These are phyloP conservation scores for Magnaporthales sp. DNA, from an alignment of 2,329 filamentous ascomycete genomes.

Conservation along the genomic window DNA sequence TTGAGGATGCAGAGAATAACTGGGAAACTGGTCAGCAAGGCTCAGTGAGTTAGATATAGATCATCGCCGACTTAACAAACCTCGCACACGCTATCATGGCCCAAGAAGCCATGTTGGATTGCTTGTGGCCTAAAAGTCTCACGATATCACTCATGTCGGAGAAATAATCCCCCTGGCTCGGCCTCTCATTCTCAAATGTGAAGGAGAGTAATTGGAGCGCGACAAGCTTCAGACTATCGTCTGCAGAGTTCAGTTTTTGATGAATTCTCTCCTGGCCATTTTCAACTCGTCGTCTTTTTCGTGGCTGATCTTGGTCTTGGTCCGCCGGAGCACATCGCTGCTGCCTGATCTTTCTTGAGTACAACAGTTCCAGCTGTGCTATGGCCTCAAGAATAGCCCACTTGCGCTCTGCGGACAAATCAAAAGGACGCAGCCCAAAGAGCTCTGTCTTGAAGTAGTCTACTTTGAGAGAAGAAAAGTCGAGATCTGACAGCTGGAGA, in stretches of 20 bases:
- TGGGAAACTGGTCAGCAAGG: slow-evolving; percentile 13
- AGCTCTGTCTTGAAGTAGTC: slow-evolving; percentile 37
- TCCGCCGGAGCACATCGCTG: slow-evolving; percentile 8
- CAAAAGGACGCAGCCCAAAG: slow-evolving; percentile 46
- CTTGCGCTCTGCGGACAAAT: slow-evolving; percentile 45
- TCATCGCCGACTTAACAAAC: slow-evolving; percentile 34
- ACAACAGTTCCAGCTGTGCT: slow-evolving; percentile 45
- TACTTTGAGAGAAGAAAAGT: slow-evolving; percentile 39
- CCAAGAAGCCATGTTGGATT: slow-evolving; percentile 62
- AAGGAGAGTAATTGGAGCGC: slow-evolving; percentile 52
- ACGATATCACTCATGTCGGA: slow-evolving; percentile 46
- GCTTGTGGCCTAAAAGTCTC: slow-evolving; percentile 59
- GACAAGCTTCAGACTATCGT: slow-evolving; percentile 36
- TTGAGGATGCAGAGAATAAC: slow-evolving; percentile 34
- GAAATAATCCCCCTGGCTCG: slow-evolving; percentile 41
- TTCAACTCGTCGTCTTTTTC: slow-evolving; percentile 41
- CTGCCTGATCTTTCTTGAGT: slow-evolving; percentile 21
- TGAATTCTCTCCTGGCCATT: slow-evolving; percentile 35
- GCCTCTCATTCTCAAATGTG: slow-evolving; percentile 31
- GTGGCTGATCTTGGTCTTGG: slow-evolving; percentile 34
- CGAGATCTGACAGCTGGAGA: slow-evolving; percentile 70
- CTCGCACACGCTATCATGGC: slow-evolving; percentile 74
- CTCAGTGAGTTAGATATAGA: not conserved
- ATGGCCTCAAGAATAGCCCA: slow-evolving; percentile 53
- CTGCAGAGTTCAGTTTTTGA: slow-evolving; percentile 35